phyloP scores from a whole-genome alignment of 768 basidiomycete species.

The Mycena leptocephala region DNA sequence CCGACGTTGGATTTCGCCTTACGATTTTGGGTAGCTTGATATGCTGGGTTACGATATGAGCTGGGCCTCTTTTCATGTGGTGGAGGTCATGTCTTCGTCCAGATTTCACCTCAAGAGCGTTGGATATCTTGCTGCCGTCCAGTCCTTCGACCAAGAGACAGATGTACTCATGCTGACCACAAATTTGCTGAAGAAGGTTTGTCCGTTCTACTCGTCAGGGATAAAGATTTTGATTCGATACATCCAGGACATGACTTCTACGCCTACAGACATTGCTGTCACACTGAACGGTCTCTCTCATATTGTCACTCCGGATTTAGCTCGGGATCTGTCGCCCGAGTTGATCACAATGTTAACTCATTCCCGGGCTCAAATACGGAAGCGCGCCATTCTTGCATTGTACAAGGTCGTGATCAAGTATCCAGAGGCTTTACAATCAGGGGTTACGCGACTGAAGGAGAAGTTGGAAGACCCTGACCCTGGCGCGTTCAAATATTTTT shows the following conservation, averaged over 20 bases:
- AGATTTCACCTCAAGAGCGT: constrained; percentile 94
- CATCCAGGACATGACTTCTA: constrained; percentile 84
- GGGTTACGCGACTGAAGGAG: constrained; percentile 81
- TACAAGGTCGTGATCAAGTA: constrained; percentile 88
- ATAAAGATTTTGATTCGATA: constrained; percentile 27
- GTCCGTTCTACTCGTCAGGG: constrained; percentile 37
- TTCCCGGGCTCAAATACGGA: constrained; percentile 90
- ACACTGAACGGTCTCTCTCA: constrained; percentile 89
- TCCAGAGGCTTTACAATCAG: constrained; percentile 82
- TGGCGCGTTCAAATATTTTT: constrained; percentile 57
- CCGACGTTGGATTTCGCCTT: constrained; percentile 30
- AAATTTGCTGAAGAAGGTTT: constrained; percentile 94
- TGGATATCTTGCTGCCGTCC: constrained; percentile 93
- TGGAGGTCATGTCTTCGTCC: constrained; percentile 97
- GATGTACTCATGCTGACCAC: constrained; percentile 98
- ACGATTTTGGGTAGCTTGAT: constrained; percentile 78
- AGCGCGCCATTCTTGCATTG: constrained; percentile 89
- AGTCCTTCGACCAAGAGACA: constrained; percentile 94
- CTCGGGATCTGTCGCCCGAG: constrained; percentile 92
- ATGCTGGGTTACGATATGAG: constrained; percentile 97
- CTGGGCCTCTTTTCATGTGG: constrained; percentile 97
- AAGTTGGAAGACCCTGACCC: constrained; percentile 86
- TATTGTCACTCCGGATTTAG: constrained; percentile 89
- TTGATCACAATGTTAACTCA: constrained; percentile 91
- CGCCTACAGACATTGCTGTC: constrained; percentile 81